Percentiles rank a stretch among this genome's conserved stretches.
phyloP scores from a whole-genome alignment of 352 stramenopile species.

The Globisporangium acanthophoron region DNA sequence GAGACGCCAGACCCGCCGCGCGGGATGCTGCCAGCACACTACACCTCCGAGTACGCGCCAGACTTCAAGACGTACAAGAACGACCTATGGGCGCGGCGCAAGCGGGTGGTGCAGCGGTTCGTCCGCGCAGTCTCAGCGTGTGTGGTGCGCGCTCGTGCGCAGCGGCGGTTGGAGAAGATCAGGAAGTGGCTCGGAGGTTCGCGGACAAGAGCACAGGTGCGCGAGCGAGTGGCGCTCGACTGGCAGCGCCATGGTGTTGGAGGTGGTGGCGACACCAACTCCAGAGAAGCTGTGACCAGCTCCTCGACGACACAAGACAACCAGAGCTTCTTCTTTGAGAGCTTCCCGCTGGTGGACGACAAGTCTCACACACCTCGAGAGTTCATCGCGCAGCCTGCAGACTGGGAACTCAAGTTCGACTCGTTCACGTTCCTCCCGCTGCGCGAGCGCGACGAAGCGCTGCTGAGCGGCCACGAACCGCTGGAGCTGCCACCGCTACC shows the following conservation, averaged over 20 bases:
- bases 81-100: slow-evolving; percentile 74
- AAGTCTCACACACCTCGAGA: slow-evolving; percentile 31
- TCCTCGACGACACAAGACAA: neutral
- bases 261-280: neutral
- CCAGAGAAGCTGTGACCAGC: neutral
- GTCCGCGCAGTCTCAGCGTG: slow-evolving; percentile 65
- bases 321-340: slow-evolving; percentile 27
- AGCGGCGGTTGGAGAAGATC: slow-evolving; percentile 52
- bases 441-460: slow-evolving; percentile 55
- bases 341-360: slow-evolving; percentile 62
- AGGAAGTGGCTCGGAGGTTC: slow-evolving; percentile 42
- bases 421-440: slow-evolving; percentile 60
- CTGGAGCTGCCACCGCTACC: slow-evolving; percentile 48
- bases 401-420: slow-evolving; percentile 46
- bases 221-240: slow-evolving; percentile 53
- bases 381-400: slow-evolving; percentile 28
- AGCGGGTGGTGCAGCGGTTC: slow-evolving; percentile 62
- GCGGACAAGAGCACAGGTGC: slow-evolving; percentile 43
- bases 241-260: slow-evolving; percentile 23
- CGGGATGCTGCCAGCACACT: slow-evolving; percentile 38
- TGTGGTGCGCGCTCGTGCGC: slow-evolving; percentile 58
- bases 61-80: slow-evolving; percentile 89
- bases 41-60: slow-evolving; percentile 22
- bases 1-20: slow-evolving; percentile 23
- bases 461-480: slow-evolving; percentile 54